These are phyloP conservation scores for Handroanthus guayacan DNA, from an alignment of 257 asterid genomes.

Conservation along the genomic window DNA sequence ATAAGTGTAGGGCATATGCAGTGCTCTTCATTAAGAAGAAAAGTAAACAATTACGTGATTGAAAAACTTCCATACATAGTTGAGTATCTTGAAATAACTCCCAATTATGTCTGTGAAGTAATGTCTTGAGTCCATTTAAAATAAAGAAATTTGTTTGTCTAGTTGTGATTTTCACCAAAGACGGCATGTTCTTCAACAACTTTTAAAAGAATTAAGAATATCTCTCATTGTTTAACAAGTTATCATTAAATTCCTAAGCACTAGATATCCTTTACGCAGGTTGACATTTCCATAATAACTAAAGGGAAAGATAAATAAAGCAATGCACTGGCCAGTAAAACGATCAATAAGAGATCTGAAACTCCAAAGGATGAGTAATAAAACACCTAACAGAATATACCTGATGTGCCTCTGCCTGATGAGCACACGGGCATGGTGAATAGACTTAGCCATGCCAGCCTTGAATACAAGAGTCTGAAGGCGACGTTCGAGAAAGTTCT, in stretches of 20 bases:
- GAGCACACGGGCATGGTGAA: conserved; percentile 62
- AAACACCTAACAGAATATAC: conserved; percentile 19
- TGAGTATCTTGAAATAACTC: not conserved
- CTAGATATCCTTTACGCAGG: not conserved
- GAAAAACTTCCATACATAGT: too few species aligned
- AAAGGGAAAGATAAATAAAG: not conserved
- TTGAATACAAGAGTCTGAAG: conserved; percentile 53
- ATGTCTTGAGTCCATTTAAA: too few species aligned
- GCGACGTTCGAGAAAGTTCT: conserved; percentile 58
- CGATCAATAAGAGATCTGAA: not conserved
- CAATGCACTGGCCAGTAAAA: not conserved
- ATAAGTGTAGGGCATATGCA: not conserved
- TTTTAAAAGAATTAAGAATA: not conserved
- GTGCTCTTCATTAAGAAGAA: not conserved
- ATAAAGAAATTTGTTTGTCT: too few species aligned
- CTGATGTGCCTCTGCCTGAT: conserved; percentile 63
- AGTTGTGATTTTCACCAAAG: not conserved
- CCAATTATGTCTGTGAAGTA: not conserved
- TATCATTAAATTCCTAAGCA: not conserved
- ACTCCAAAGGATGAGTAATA: not conserved
- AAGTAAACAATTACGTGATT: not conserved
- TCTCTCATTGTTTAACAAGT: not conserved
- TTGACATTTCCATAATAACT: not conserved
- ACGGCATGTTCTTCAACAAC: not conserved
- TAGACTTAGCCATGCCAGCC: conserved; percentile 59